phyloP scores from a whole-genome alignment of 1,284 basidiomycete genomes.

The Malassezia brasiliensis region DNA sequence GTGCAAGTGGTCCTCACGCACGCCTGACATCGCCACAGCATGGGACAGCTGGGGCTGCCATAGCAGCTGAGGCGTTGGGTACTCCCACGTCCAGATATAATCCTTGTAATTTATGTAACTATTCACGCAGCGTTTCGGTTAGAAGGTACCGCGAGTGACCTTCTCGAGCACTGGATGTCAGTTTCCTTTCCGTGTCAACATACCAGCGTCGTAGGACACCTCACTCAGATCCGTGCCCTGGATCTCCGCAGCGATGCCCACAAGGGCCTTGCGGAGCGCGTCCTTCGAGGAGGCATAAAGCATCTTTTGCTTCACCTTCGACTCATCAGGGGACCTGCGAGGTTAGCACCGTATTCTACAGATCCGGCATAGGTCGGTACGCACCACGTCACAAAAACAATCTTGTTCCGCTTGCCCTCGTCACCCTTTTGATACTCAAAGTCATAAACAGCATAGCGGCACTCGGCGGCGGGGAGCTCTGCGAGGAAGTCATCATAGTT shows the following conservation, averaged over 20 bases:
- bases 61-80: slow-evolving; percentile 17
- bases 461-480: slow-evolving; percentile 66
- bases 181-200: slow-evolving; percentile 36
- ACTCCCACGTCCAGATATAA: not conserved
- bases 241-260: slow-evolving; percentile 67
- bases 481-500: slow-evolving; percentile 69
- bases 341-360: not conserved
- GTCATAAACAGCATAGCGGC: slow-evolving; percentile 86
- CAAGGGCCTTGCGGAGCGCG: slow-evolving; percentile 62
- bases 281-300: slow-evolving; percentile 84
- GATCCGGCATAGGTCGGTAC: slow-evolving; percentile 18
- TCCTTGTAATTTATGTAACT: not conserved
- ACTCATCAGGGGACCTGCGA: slow-evolving; percentile 72
- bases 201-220: slow-evolving; percentile 66
- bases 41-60: slow-evolving; percentile 45
- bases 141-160: slow-evolving; percentile 26
- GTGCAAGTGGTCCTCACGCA: slow-evolving; percentile 19
- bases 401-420: slow-evolving; percentile 76
- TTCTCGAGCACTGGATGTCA: slow-evolving; percentile 24
- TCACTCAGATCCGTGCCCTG: slow-evolving; percentile 78
- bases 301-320: slow-evolving; percentile 90
- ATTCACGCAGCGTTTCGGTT: not conserved
- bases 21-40: slow-evolving; percentile 10
- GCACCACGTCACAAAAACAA: slow-evolving; percentile 72
- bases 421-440: slow-evolving; percentile 73